These are phyloP conservation scores for Xanthoparmelia taractica DNA, from an alignment of 495 filamentous ascomycete species.

Conservation along the genomic window DNA sequence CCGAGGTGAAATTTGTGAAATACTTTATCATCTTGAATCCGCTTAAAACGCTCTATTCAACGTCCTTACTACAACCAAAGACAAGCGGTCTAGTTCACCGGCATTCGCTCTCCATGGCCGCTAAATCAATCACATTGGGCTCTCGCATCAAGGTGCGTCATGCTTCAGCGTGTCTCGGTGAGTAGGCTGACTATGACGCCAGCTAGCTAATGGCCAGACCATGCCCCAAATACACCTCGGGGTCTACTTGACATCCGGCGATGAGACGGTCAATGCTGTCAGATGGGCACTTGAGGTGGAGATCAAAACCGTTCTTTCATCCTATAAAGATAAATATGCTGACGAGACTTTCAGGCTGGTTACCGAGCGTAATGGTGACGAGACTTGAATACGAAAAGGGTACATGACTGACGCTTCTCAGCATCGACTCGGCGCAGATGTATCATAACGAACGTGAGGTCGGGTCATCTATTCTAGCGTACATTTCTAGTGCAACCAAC, in stretches of 20 bases:
- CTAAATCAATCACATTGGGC: slow-evolving; percentile 1
- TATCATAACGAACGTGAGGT: slow-evolving; percentile 57
- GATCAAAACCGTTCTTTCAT: background rate
- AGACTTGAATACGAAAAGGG: background rate
- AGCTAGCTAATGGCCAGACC: slow-evolving; percentile 48
- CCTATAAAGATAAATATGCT: background rate
- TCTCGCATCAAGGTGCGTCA: slow-evolving; percentile 17
- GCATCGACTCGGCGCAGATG: slow-evolving; percentile 56
- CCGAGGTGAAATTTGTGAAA: slow-evolving; percentile 6
- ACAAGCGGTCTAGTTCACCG: background rate
- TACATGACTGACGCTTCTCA: slow-evolving; percentile 13
- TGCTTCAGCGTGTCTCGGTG: background rate
- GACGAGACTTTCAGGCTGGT: slow-evolving; percentile 22
- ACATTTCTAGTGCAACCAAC: slow-evolving; percentile 37
- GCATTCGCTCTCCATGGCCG: background rate
- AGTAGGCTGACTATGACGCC: background rate
- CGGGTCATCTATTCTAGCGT: slow-evolving; percentile 48
- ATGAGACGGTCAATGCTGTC: slow-evolving; percentile 42
- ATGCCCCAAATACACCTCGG: slow-evolving; percentile 63
- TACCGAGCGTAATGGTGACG: slow-evolving; percentile 27
- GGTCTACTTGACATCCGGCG: slow-evolving; percentile 52
- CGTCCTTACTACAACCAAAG: background rate
- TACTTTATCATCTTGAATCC: too few relatives aligned
- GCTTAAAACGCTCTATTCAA: background rate
- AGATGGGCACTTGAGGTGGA: slow-evolving; percentile 39